Evolutionary conservation across 2,329 filamentous ascomycete genomes (phyloP).

Genomic region (Eurotiales sp.): DNA sequence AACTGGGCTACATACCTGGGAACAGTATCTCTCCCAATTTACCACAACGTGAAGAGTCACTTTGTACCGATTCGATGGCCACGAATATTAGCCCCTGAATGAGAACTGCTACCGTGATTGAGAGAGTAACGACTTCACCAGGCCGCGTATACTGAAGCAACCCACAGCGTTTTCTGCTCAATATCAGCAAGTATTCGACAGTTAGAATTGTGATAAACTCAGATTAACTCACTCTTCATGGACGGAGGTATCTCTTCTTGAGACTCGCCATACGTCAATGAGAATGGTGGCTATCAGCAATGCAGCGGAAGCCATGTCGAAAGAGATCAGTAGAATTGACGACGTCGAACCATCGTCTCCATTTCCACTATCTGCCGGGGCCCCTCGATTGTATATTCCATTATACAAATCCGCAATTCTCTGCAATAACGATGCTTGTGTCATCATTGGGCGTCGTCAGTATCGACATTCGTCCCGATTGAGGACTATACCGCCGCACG

Average conservation of each 20-base stretch:
- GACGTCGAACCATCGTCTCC: slow-evolving; percentile 8
- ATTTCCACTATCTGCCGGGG: background rate
- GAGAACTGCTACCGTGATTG: slow-evolving; percentile 17
- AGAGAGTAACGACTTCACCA: slow-evolving; percentile 18
- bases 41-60: slow-evolving; percentile 12
- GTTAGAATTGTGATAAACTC: too few species aligned
- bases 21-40: slow-evolving; percentile 22
- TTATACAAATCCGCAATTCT: background rate
- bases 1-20: slow-evolving; percentile 17
- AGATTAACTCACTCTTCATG: slow-evolving; percentile 12
- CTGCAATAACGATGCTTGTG: slow-evolving; percentile 1
- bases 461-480: slow-evolving; percentile 8
- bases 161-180: slow-evolving; percentile 9
- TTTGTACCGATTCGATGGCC: slow-evolving; percentile 14
- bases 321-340: slow-evolving; percentile 13
- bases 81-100: slow-evolving; percentile 18
- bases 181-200: background rate
- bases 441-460: background rate
- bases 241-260: background rate
- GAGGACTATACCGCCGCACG: slow-evolving; percentile 8
- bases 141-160: slow-evolving; percentile 17
- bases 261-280: slow-evolving; percentile 14
- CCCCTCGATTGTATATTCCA: background rate
- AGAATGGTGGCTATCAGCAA: slow-evolving; percentile 12
- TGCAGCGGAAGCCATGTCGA: slow-evolving; percentile 17